A percentile compares a stretch with the other conserved stretches of the same genome.
Conservation (phyloP, 768 basidiomycete genomes). For the Boletus huronensis region DNA sequence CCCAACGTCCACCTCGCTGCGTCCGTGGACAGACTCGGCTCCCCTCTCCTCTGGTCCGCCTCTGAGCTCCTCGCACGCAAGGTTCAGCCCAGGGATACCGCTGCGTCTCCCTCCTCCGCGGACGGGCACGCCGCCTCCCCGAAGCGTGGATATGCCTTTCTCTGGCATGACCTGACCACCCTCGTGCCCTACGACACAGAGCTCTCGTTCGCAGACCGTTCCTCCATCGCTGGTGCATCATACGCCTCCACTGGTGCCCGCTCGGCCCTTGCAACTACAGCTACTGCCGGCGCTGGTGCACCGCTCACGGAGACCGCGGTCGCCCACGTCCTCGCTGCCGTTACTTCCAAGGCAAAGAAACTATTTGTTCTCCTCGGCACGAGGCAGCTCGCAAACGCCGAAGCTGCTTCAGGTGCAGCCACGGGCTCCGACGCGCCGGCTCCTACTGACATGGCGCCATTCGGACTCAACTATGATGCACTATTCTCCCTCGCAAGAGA, state of each 20-base stretch:
- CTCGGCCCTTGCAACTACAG: slow-evolving; percentile 23
- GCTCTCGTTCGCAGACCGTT: slow-evolving; percentile 61
- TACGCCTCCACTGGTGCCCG: slow-evolving; percentile 32
- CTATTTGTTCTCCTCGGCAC: slow-evolving; percentile 70
- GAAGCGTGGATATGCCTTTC: slow-evolving; percentile 61
- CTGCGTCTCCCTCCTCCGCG: background rate
- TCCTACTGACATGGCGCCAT: slow-evolving; percentile 37
- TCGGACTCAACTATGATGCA: slow-evolving; percentile 60
- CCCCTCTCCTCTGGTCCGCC: slow-evolving; percentile 79
- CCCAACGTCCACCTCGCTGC: slow-evolving; percentile 79
- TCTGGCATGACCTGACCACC: slow-evolving; percentile 91
- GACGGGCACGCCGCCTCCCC: slow-evolving; percentile 11
- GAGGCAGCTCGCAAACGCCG: slow-evolving; percentile 62
- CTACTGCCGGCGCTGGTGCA: slow-evolving; percentile 31
- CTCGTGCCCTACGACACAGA: slow-evolving; percentile 80
- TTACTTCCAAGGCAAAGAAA: slow-evolving; percentile 83
- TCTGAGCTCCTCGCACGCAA: slow-evolving; percentile 61
- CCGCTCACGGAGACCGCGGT: slow-evolving; percentile 74
- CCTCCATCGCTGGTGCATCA: slow-evolving; percentile 53
- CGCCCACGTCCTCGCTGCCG: slow-evolving; percentile 77
- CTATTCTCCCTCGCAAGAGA: slow-evolving; percentile 74
- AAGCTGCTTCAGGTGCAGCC: slow-evolving; percentile 12
- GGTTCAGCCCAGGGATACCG: slow-evolving; percentile 6
- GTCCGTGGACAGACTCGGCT: slow-evolving; percentile 84
- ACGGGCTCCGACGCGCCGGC: slow-evolving; percentile 5